A percentile compares a stretch with the other conserved stretches of the same genome.
phyloP scores from a whole-genome alignment of 441 rosid genomes.

The Capsella rubella region DNA sequence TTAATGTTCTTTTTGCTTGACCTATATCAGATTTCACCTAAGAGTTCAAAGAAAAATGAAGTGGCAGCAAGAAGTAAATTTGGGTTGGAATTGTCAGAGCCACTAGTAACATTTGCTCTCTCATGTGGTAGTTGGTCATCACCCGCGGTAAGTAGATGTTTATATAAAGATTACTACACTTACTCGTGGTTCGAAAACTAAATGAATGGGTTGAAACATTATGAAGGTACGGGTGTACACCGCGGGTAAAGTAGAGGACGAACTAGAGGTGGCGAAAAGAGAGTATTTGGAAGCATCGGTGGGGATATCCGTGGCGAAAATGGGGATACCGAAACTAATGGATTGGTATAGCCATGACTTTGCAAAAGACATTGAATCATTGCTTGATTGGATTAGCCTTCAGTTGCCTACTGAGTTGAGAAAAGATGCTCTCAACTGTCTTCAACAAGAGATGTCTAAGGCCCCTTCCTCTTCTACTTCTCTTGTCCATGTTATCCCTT shows the following conservation, averaged over 20 bases:
- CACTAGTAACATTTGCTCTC: slow-evolving; percentile 82
- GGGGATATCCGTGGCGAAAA: slow-evolving; percentile 61
- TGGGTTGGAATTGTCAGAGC: slow-evolving; percentile 87
- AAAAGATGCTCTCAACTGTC: slow-evolving; percentile 71
- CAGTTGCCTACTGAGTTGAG: slow-evolving; percentile 79
- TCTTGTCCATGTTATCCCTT: slow-evolving; percentile 65
- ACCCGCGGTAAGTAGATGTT: slow-evolving; percentile 77
- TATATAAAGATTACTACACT: background rate
- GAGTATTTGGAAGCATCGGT: slow-evolving; percentile 85
- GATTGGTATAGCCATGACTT: slow-evolving; percentile 90
- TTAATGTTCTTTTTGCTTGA: slow-evolving; percentile 19
- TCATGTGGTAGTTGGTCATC: slow-evolving; percentile 98
- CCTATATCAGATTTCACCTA: slow-evolving; percentile 52
- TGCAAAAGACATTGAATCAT: slow-evolving; percentile 81
- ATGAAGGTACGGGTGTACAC: slow-evolving; percentile 80
- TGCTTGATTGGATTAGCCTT: slow-evolving; percentile 88
- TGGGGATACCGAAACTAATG: slow-evolving; percentile 74
- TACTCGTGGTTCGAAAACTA: background rate
- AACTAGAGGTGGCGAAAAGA: slow-evolving; percentile 73
- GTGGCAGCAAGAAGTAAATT: slow-evolving; percentile 64
- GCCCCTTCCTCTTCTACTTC: slow-evolving; percentile 41
- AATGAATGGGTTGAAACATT: background rate
- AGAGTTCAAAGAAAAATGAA: slow-evolving; percentile 62
- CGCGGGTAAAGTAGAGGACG: slow-evolving; percentile 66
- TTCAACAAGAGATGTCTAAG: slow-evolving; percentile 60